A percentile compares a stretch with the other conserved stretches of the same genome.
Evolutionary conservation across 2,329 filamentous ascomycete genomes (phyloP).

Genomic region (Talaromyces sp.): DNA sequence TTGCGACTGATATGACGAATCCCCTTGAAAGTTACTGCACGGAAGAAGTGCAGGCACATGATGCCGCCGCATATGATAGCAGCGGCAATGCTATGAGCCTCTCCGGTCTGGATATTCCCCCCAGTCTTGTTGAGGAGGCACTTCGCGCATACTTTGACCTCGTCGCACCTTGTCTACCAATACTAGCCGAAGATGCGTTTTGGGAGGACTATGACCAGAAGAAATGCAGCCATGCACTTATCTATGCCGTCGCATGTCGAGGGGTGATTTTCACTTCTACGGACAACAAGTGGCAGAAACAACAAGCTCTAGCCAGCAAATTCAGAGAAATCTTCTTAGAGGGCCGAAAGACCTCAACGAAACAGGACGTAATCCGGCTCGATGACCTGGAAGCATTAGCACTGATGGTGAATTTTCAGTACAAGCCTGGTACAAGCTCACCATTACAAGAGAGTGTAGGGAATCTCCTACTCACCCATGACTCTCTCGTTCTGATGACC

Average conservation of each 20-base stretch:
- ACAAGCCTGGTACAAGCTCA: background rate
- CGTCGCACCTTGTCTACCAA: slow-evolving; percentile 19
- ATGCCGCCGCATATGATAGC: too few species aligned
- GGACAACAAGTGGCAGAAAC: slow-evolving; percentile 18
- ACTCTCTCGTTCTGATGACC: slow-evolving; percentile 24
- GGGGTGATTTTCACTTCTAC: slow-evolving; percentile 20
- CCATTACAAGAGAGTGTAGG: slow-evolving; percentile 14
- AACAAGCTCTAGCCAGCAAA: slow-evolving; percentile 19
- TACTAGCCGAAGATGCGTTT: slow-evolving; percentile 23
- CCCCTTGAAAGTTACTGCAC: background rate
- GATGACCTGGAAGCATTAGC: background rate
- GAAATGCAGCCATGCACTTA: slow-evolving; percentile 19
- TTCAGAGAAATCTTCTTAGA: slow-evolving; percentile 21
- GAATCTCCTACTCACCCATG: slow-evolving; percentile 20
- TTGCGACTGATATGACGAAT: background rate
- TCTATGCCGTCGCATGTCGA: slow-evolving; percentile 22
- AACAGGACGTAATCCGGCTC: background rate
- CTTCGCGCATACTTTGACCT: slow-evolving; percentile 23
- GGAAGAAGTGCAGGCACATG: background rate
- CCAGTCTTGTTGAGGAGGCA: slow-evolving; percentile 12
- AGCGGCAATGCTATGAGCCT: slow-evolving; percentile 2
- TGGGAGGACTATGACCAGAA: slow-evolving; percentile 22
- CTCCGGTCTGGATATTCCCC: background rate
- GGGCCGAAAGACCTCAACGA: slow-evolving; percentile 8
- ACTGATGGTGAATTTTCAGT: background rate